Conservation (phyloP, 2,329 filamentous ascomycete genomes). For the Hypocreales sp. region DNA sequence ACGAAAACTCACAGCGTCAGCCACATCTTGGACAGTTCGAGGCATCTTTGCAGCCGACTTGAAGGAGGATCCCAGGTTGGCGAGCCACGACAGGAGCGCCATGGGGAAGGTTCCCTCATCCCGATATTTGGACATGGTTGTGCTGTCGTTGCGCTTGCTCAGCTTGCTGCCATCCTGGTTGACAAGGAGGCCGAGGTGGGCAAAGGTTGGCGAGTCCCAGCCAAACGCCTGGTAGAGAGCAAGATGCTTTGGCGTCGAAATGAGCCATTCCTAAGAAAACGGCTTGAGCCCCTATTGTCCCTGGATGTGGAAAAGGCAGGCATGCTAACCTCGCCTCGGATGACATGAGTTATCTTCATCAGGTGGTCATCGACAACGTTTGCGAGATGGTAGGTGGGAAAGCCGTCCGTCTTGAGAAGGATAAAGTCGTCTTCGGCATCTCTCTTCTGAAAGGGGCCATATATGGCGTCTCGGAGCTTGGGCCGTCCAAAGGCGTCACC, state of each 20-base stretch:
- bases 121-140: slow-evolving; percentile 35
- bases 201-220: slow-evolving; percentile 60
- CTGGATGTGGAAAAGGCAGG: too few species aligned
- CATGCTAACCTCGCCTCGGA: slow-evolving; percentile 61
- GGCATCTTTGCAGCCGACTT: slow-evolving; percentile 11
- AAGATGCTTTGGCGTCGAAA: slow-evolving; percentile 66
- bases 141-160: slow-evolving; percentile 60
- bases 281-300: too few species aligned
- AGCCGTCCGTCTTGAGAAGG: slow-evolving; percentile 78
- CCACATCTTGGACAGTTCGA: slow-evolving; percentile 48
- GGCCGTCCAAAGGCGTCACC: slow-evolving; percentile 39
- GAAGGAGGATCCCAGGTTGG: slow-evolving; percentile 40
- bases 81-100: slow-evolving; percentile 62
- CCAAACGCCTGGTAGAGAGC: slow-evolving; percentile 62
- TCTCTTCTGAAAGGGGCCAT: slow-evolving; percentile 47
- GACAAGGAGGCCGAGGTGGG: slow-evolving; percentile 64
- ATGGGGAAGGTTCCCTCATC: slow-evolving; percentile 28
- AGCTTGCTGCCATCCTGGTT: slow-evolving; percentile 57
- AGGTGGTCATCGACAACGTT: slow-evolving; percentile 93
- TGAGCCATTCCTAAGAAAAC: slow-evolving; percentile 69
- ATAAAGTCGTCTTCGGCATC: slow-evolving; percentile 64
- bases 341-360: slow-evolving; percentile 93
- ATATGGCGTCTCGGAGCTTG: slow-evolving; percentile 62
- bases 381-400: slow-evolving; percentile 91
- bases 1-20: slow-evolving; percentile 40